Conservation (phyloP, 2,329 filamentous ascomycete species). For the Calonectria naviculata region DNA sequence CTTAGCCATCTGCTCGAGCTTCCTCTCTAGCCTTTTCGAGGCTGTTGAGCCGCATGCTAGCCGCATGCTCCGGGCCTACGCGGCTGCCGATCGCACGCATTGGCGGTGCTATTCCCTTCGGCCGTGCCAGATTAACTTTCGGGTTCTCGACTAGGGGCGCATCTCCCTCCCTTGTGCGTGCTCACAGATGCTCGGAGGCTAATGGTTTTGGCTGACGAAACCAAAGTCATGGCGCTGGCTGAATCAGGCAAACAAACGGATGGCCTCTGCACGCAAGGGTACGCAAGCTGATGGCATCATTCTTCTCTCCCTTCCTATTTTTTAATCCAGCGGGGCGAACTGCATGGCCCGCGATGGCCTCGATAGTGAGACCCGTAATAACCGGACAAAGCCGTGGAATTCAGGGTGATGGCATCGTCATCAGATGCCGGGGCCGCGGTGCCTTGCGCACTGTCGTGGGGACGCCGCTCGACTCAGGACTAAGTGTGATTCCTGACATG, state of each 20-base stretch:
- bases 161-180: not conserved
- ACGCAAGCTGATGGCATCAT: not conserved
- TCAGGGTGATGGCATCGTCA: slow-evolving; percentile 4
- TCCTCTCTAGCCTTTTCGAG: not conserved
- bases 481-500: not conserved
- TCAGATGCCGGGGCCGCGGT: not conserved
- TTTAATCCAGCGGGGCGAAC: not conserved
- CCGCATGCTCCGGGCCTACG: not conserved
- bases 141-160: not conserved
- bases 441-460: not conserved
- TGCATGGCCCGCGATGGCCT: not conserved
- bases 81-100: not conserved
- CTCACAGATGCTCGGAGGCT: not conserved
- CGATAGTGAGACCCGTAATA: not conserved
- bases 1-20: not conserved
- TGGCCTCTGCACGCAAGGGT: not conserved
- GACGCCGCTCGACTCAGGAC: not conserved
- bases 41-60: not conserved
- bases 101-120: not conserved
- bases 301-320: not conserved
- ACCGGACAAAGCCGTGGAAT: not conserved
- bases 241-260: not conserved
- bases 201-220: not conserved
- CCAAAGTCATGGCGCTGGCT: not conserved
- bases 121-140: not conserved